A percentile compares a stretch with the other conserved stretches of the same genome.
phyloP scores from a whole-genome alignment of 164 flowering plant species.

The Nymphaea thermarum region DNA sequence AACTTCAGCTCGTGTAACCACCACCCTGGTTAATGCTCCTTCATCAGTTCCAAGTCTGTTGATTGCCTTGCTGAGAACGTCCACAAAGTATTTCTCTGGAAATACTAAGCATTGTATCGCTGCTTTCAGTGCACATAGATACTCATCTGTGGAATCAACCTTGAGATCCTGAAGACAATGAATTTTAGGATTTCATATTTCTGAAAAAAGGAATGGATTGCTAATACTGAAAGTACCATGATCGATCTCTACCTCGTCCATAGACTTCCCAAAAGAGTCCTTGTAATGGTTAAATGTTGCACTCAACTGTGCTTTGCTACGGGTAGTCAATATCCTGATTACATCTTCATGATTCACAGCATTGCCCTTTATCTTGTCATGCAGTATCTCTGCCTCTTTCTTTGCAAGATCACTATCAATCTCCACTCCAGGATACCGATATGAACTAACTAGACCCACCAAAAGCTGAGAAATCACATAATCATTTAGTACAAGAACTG shows the following conservation, averaged over 20 bases:
- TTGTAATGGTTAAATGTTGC: constrained; percentile 72
- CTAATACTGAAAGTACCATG: background rate
- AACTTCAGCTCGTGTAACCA: constrained; percentile 69
- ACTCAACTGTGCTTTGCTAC: constrained; percentile 74
- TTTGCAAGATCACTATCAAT: constrained; percentile 52
- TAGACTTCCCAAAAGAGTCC: constrained; percentile 38
- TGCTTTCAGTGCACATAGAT: constrained; percentile 31
- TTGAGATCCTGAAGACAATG: constrained; percentile 35
- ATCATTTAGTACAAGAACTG: no score
- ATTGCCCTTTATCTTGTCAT: constrained; percentile 39
- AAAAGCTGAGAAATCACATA: constrained; percentile 35
- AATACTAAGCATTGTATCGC: constrained; percentile 40
- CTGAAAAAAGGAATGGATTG: background rate
- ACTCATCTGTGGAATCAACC: constrained; percentile 36
- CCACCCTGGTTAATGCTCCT: constrained; percentile 63
- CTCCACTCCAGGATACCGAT: constrained; percentile 59
- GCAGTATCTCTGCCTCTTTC: constrained; percentile 59
- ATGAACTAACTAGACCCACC: constrained; percentile 51
- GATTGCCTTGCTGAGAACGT: constrained; percentile 47
- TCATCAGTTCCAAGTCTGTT: constrained; percentile 65
- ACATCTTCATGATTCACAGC: constrained; percentile 47
- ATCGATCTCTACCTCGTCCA: constrained; percentile 38
- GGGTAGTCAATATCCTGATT: constrained; percentile 58
- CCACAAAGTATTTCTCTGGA: constrained; percentile 58
- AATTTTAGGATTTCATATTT: background rate